Conservation (phyloP, 371 early-diverging fungal species). For the Saksenaea vasiformis region DNA sequence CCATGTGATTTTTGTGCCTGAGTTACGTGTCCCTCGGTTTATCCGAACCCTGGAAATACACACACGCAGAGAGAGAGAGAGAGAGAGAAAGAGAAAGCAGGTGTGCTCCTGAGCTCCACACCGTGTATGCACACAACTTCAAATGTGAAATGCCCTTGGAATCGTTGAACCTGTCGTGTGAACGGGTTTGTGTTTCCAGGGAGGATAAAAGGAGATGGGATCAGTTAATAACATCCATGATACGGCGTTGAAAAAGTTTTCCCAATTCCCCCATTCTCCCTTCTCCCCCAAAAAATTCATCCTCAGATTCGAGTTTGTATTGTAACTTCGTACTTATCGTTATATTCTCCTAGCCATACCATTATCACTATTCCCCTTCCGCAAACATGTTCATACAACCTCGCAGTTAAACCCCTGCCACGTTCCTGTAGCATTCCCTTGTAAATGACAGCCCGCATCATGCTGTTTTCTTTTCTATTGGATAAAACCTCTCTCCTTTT, state of each 20-base stretch:
- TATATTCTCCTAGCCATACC: not conserved
- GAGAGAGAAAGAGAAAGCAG: too few species aligned
- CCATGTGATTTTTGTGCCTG: too few species aligned
- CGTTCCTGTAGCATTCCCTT: not conserved
- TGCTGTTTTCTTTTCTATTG: not conserved
- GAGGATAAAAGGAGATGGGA: not conserved
- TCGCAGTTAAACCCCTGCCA: not conserved
- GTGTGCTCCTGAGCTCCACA: not conserved
- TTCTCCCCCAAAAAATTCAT: not conserved
- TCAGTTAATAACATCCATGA: not conserved
- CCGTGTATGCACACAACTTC: not conserved
- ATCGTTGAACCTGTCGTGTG: not conserved
- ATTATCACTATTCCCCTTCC: not conserved
- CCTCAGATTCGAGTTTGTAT: not conserved
- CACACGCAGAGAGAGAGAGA: too few species aligned
- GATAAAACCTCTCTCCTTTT: not conserved
- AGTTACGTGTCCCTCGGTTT: too few species aligned
- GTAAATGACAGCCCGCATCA: slow-evolving; percentile 2
- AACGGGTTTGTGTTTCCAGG: not conserved
- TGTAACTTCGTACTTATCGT: not conserved
- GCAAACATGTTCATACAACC: not conserved
- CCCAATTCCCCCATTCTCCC: not conserved
- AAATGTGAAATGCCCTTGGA: not conserved
- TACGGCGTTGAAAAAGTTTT: not conserved
- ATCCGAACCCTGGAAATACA: too few species aligned